Evolutionary conservation across 352 stramenopile species (phyloP).

Genomic region (Phytophthora sojae): DNA sequence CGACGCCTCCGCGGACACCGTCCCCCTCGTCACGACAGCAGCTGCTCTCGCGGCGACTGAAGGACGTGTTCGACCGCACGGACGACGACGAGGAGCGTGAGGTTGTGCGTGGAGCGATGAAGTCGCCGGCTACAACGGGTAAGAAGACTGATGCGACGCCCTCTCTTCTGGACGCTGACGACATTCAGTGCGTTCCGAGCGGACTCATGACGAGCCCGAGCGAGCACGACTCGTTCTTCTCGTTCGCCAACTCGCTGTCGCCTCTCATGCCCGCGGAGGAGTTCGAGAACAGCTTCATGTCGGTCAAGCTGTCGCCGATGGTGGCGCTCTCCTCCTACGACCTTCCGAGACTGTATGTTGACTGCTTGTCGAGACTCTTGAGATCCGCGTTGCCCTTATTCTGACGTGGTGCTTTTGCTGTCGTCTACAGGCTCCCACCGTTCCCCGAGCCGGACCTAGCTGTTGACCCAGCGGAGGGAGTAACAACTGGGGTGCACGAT

Average conservation of each 20-base stretch:
- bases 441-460: constrained; percentile 52
- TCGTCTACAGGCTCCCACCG: constrained; percentile 56
- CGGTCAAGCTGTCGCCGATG: constrained; percentile 67
- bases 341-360: constrained; percentile 74
- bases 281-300: constrained; percentile 70
- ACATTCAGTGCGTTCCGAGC: constrained; percentile 55
- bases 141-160: constrained; percentile 11
- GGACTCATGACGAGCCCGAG: constrained; percentile 39
- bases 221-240: constrained; percentile 85
- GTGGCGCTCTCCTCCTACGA: constrained; percentile 58
- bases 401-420: constrained; percentile 16
- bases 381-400: neutral
- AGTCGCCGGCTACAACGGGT: constrained; percentile 8
- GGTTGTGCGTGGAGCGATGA: constrained; percentile 11
- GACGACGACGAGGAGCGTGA: constrained; percentile 20
- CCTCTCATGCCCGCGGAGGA: constrained; percentile 66
- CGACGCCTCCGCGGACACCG: constrained; percentile 23
- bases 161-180: constrained; percentile 28
- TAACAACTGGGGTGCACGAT: neutral
- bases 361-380: neutral
- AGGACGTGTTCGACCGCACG: constrained; percentile 47
- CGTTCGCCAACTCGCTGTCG: constrained; percentile 79
- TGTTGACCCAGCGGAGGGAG: constrained; percentile 11
- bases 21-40: constrained; percentile 42
- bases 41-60: constrained; percentile 43